Conservation (phyloP, 2,329 filamentous ascomycete genomes). For the Trichoderma polysporum region DNA sequence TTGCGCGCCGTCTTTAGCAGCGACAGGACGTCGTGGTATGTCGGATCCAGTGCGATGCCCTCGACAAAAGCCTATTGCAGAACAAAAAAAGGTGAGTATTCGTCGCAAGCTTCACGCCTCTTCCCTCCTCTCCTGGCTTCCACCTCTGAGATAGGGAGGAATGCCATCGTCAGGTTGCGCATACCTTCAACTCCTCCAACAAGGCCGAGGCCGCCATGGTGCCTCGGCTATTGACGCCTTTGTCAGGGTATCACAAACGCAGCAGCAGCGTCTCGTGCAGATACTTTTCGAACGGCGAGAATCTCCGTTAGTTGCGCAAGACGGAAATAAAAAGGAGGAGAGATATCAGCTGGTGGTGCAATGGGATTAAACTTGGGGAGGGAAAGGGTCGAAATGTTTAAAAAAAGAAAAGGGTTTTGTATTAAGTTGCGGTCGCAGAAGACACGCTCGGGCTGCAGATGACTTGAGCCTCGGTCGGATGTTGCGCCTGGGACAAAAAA, state of each 20-base stretch:
- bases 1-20: constrained; percentile 93
- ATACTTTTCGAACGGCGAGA: background rate
- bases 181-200: constrained; percentile 29
- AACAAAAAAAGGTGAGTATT: background rate
- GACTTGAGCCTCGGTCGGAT: constrained; percentile 12
- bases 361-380: background rate
- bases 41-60: constrained; percentile 75
- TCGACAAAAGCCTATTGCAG: constrained; percentile 65
- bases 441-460: background rate
- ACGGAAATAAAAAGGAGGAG: background rate
- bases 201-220: constrained; percentile 26
- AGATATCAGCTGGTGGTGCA: background rate
- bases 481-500: background rate
- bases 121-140: background rate
- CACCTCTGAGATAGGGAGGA: background rate
- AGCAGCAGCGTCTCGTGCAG: background rate
- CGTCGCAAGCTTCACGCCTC: background rate
- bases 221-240: constrained; percentile 20
- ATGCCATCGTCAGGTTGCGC: background rate
- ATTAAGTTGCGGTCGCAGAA: background rate
- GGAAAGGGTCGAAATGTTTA: background rate
- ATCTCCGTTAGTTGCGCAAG: background rate
- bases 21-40: constrained; percentile 79
- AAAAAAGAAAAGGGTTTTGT: background rate
- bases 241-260: background rate